Evolutionary conservation across 768 basidiomycete genomes (phyloP).

Genomic region (Hygrophoropsis aurantiaca): DNA sequence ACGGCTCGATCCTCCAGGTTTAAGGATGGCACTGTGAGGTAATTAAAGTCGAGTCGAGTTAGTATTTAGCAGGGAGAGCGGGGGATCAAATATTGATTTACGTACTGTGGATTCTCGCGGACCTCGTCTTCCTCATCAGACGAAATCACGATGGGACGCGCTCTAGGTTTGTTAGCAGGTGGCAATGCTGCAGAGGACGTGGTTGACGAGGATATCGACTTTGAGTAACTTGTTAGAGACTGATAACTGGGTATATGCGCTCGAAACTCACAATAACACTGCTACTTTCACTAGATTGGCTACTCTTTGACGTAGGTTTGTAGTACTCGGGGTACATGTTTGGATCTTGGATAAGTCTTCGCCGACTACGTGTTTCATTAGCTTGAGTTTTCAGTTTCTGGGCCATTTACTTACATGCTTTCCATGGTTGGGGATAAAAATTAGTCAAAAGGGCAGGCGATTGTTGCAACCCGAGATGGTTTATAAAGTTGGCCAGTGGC

Average conservation of each 20-base stretch:
- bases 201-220: slow-evolving; percentile 15
- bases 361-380: not conserved
- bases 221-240: slow-evolving; percentile 20
- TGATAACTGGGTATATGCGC: not conserved
- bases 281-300: slow-evolving; percentile 6
- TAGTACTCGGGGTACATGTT: slow-evolving; percentile 28
- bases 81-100: slow-evolving; percentile 5
- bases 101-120: not conserved
- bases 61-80: not conserved
- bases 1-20: slow-evolving; percentile 1
- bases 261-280: slow-evolving; percentile 19
- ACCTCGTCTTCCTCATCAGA: slow-evolving; percentile 28
- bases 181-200: slow-evolving; percentile 16
- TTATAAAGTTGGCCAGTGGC: no score
- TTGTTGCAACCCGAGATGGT: no score
- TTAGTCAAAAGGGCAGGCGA: no score
- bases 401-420: no score
- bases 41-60: not conserved
- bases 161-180: slow-evolving; percentile 6
- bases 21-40: slow-evolving; percentile 9
- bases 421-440: no score
- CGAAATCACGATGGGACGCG: slow-evolving; percentile 25
- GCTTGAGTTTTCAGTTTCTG: no score
- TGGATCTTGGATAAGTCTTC: slow-evolving; percentile 19
- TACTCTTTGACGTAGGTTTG: slow-evolving; percentile 19